These are phyloP conservation scores for Aureobasidium sp. DNA, from an alignment of 2,329 filamentous ascomycete genomes.

Conservation along the genomic window DNA sequence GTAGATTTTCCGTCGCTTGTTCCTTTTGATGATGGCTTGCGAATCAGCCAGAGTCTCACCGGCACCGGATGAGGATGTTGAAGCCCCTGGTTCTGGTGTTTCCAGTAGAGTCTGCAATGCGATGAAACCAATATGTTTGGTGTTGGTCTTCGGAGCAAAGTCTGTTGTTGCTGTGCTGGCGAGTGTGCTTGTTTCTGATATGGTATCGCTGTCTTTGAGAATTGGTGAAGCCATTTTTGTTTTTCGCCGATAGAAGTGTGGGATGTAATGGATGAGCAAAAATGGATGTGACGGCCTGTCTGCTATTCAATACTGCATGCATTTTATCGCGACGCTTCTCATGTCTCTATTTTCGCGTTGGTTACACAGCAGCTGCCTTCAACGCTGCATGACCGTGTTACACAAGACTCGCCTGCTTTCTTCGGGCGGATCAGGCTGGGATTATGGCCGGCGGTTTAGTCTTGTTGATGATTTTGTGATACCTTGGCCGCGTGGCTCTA, in stretches of 20 bases:
- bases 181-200: background rate
- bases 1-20: background rate
- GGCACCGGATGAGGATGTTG: background rate
- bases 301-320: background rate
- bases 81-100: background rate
- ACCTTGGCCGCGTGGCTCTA: background rate
- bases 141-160: background rate
- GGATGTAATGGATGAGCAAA: background rate
- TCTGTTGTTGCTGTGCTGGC: background rate
- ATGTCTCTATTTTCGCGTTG: background rate
- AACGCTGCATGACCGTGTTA: background rate
- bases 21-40: background rate
- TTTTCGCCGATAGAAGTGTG: background rate
- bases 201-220: background rate
- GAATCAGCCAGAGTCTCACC: background rate
- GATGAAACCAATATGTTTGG: background rate
- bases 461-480: background rate
- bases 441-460: background rate
- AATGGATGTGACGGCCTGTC: background rate
- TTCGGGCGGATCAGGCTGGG: background rate
- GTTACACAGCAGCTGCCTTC: background rate
- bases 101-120: background rate
- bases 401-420: background rate
- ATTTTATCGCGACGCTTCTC: background rate
- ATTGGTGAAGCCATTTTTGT: background rate